Percentiles rank a stretch among this genome's conserved stretches.
Evolutionary conservation across 179 eudicot genomes (phyloP).

Genomic region (Silene noctiflora): DNA sequence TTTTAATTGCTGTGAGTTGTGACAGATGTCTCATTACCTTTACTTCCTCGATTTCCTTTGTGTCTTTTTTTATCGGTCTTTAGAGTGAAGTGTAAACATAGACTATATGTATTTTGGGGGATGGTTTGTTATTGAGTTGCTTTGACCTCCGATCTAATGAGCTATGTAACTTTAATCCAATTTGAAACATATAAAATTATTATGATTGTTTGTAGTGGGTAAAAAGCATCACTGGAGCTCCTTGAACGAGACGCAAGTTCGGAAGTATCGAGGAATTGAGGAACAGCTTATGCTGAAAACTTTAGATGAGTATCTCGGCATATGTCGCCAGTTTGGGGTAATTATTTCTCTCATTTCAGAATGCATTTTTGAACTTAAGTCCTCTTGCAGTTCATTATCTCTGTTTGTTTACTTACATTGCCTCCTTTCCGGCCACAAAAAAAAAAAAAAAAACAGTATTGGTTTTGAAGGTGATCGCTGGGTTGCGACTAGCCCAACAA

Average conservation of each 20-base stretch:
- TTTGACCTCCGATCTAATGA: neutral
- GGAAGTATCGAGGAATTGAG: constrained; percentile 50
- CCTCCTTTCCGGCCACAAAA: neutral
- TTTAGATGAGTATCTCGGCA: constrained; percentile 41
- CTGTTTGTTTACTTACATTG: neutral
- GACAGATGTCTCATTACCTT: neutral
- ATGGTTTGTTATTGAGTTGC: neutral
- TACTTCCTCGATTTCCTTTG: neutral
- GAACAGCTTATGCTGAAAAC: constrained; percentile 54
- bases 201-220: constrained; percentile 49
- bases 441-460: neutral
- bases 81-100: neutral
- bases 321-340: constrained; percentile 70
- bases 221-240: constrained; percentile 43
- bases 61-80: neutral
- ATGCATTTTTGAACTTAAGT: neutral
- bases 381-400: constrained; percentile 10
- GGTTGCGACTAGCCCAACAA: too few relatives aligned
- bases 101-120: neutral
- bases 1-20: neutral
- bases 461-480: neutral
- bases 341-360: constrained; percentile 9
- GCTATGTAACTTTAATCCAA: neutral
- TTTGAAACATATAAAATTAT: neutral
- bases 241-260: constrained; percentile 46